Evolutionary conservation across 139 green algal genomes (phyloP).

Genomic region (Picochlorum costavermella): DNA sequence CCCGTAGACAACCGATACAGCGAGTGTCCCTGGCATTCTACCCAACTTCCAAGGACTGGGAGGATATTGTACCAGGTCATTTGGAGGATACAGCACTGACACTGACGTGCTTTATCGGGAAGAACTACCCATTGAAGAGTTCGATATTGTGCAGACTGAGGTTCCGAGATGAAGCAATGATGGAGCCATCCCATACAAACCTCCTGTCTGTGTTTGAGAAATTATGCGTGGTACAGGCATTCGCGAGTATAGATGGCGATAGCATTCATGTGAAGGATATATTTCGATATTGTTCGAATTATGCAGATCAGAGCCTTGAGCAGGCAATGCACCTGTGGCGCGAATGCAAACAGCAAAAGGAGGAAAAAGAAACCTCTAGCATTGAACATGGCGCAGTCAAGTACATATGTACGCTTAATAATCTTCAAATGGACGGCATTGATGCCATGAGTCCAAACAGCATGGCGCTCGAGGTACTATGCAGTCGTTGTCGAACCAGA

Average conservation of each 20-base stretch:
- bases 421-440: conserved; percentile 1
- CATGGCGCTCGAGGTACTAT: conserved; percentile 7
- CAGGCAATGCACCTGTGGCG: not conserved
- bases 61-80: too few relatives aligned
- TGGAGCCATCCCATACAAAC: not conserved
- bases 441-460: conserved; percentile 6
- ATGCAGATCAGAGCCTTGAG: not conserved
- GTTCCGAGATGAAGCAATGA: not conserved
- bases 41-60: too few relatives aligned
- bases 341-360: too few relatives aligned
- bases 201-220: not conserved
- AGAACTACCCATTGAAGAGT: too few relatives aligned
- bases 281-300: not conserved
- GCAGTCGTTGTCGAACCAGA: conserved; percentile 7
- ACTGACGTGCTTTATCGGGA: too few relatives aligned
- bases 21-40: too few relatives aligned
- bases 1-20: too few relatives aligned
- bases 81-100: too few relatives aligned
- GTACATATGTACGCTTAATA: not conserved
- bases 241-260: not conserved
- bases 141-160: too few relatives aligned
- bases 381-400: not conserved
- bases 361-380: too few relatives aligned
- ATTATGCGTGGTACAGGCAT: not conserved
- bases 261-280: not conserved